Percentiles rank a stretch among this genome's conserved stretches.
Evolutionary conservation across 768 basidiomycete species (phyloP).

Genomic region (Amanita muscaria): DNA sequence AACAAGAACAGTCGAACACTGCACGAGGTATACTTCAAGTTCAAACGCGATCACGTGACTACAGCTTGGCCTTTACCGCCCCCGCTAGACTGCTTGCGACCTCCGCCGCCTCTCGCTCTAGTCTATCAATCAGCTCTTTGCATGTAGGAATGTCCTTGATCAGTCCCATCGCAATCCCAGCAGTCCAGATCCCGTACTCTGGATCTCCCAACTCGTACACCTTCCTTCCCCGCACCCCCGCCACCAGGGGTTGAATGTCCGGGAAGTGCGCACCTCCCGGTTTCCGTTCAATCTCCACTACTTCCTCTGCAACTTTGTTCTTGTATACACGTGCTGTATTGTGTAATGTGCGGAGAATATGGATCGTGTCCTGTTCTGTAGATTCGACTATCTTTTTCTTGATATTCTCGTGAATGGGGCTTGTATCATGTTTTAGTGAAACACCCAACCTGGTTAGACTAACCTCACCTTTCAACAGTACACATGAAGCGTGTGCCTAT

Average conservation of each 20-base stretch:
- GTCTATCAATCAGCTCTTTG: conserved; percentile 51
- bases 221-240: conserved; percentile 55
- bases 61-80: conserved; percentile 31
- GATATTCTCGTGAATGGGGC: conserved; percentile 83
- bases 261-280: conserved; percentile 85
- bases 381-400: conserved; percentile 84
- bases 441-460: neutral
- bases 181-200: conserved; percentile 83
- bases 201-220: conserved; percentile 82
- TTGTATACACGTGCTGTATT: conserved; percentile 85
- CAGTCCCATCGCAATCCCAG: conserved; percentile 55
- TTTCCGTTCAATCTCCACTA: conserved; percentile 72
- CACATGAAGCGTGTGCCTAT: conserved; percentile 84
- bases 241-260: conserved; percentile 70
- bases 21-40: neutral
- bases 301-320: conserved; percentile 76
- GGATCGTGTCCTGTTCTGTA: conserved; percentile 74
- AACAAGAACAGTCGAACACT: neutral
- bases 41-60: conserved; percentile 13
- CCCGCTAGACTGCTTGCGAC: conserved; percentile 39
- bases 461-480: conserved; percentile 65
- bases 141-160: conserved; percentile 85
- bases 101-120: conserved; percentile 71
- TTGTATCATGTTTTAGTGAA: conserved; percentile 15
- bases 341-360: conserved; percentile 82